Percentiles rank a stretch among this genome's conserved stretches.
Evolutionary conservation across 139 green algal genomes (phyloP).

Genomic region (Asterochloris erici): DNA sequence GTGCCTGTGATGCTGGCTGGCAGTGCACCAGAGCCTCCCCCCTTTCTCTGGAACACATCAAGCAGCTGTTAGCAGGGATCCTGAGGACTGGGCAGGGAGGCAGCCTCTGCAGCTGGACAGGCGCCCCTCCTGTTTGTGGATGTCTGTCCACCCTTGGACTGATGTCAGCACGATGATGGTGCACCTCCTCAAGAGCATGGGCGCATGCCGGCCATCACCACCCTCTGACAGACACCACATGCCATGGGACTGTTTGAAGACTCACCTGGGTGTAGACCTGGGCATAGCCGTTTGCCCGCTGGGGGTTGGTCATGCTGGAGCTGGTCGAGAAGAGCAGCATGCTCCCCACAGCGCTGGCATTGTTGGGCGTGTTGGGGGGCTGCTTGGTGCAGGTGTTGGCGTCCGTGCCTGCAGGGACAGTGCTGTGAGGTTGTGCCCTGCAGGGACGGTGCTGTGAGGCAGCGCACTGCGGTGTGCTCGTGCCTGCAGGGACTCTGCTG

Average conservation of each 20-base stretch:
- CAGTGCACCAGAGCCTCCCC: no score
- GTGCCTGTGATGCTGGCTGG: no score
- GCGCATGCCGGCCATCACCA: no score
- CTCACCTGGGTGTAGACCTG: constrained; percentile 5
- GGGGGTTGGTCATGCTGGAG: background rate
- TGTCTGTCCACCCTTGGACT: no score
- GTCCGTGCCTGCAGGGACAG: background rate
- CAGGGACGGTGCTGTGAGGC: background rate
- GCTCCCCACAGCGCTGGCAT: background rate
- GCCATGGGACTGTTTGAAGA: background rate
- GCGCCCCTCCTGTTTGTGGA: no score
- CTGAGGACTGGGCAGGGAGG: no score
- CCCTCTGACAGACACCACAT: no score
- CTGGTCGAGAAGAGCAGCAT: background rate
- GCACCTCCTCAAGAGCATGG: no score
- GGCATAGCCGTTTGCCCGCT: background rate
- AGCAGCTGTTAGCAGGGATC: no score
- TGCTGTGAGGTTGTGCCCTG: background rate
- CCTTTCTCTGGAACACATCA: no score
- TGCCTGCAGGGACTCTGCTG: background rate
- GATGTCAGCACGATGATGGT: no score
- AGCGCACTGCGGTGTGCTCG: background rate
- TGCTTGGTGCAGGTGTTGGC: background rate
- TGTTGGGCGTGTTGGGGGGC: background rate
- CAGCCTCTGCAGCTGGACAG: no score